These are phyloP conservation scores for Nemania bipapillata DNA, from an alignment of 2,329 filamentous ascomycete genomes.

Conservation along the genomic window DNA sequence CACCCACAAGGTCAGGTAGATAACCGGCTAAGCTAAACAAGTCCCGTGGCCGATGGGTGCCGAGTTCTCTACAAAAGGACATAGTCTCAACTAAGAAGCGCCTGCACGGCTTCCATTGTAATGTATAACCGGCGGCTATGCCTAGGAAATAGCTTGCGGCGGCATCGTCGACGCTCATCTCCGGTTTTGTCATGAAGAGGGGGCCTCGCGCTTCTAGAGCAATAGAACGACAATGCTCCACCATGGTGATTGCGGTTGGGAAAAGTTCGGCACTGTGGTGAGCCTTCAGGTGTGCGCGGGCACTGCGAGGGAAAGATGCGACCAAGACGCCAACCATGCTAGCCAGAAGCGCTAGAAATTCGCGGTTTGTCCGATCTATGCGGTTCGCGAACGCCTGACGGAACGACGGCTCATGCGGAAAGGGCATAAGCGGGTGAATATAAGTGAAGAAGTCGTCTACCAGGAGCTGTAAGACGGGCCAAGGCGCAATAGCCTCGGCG, in stretches of 20 bases:
- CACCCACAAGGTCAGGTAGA: constrained; percentile 51
- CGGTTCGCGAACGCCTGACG: constrained; percentile 73
- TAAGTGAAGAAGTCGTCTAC: constrained; percentile 87
- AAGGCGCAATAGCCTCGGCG: constrained; percentile 76
- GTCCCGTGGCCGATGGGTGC: constrained; percentile 68
- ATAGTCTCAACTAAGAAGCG: constrained; percentile 79
- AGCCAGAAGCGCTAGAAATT: constrained; percentile 76
- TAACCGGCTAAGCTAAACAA: constrained; percentile 28
- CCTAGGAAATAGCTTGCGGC: constrained; percentile 81
- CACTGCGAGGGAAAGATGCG: constrained; percentile 78
- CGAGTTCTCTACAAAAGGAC: constrained; percentile 74
- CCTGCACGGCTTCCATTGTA: constrained; percentile 73
- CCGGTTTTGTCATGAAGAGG: constrained; percentile 57
- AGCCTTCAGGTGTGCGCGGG: constrained; percentile 73
- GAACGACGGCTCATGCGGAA: constrained; percentile 82
- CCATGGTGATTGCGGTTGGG: constrained; percentile 74
- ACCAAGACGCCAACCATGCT: constrained; percentile 81
- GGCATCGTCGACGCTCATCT: constrained; percentile 69
- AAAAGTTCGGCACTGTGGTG: constrained; percentile 73
- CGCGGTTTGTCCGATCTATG: constrained; percentile 72
- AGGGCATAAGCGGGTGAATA: constrained; percentile 79
- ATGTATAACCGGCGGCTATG: constrained; percentile 72
- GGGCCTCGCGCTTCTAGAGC: constrained; percentile 74
- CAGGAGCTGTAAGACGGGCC: constrained; percentile 73
- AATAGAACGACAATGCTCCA: constrained; percentile 76